Conservation (phyloP, 441 rosid species). For the California macrophylla region DNA sequence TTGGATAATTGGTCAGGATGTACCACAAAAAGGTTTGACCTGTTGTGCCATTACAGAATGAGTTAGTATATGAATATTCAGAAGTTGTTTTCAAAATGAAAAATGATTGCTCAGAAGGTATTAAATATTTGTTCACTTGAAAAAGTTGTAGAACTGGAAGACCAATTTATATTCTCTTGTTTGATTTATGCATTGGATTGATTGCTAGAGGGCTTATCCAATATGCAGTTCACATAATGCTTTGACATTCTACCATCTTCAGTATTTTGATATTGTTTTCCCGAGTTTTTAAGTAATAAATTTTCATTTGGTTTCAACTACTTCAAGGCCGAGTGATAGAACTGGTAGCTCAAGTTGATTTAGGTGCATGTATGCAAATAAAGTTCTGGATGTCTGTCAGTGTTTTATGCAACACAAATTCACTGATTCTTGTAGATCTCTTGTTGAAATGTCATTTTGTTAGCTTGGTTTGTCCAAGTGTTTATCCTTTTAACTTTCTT, state of each 20-base stretch:
- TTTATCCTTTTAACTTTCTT: constrained; percentile 5
- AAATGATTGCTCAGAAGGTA: neutral
- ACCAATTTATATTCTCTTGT: neutral
- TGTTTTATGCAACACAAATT: neutral
- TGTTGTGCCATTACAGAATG: neutral
- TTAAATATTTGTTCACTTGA: neutral
- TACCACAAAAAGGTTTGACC: neutral
- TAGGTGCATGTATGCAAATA: neutral
- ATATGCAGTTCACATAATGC: neutral
- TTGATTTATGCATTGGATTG: neutral
- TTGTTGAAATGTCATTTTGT: neutral
- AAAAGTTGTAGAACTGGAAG: neutral
- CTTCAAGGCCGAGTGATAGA: neutral
- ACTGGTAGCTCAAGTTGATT: neutral
- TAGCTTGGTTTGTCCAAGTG: neutral
- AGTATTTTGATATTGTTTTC: neutral
- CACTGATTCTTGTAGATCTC: neutral
- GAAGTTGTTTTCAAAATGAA: neutral
- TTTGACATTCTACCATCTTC: neutral
- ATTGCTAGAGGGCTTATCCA: neutral
- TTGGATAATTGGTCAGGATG: neutral
- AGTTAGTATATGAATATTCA: neutral
- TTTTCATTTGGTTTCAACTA: neutral
- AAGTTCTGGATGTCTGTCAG: neutral
- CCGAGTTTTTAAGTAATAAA: neutral